These are phyloP conservation scores for Populus euphratica DNA, from an alignment of 345 rosid genomes.

Conservation along the genomic window DNA sequence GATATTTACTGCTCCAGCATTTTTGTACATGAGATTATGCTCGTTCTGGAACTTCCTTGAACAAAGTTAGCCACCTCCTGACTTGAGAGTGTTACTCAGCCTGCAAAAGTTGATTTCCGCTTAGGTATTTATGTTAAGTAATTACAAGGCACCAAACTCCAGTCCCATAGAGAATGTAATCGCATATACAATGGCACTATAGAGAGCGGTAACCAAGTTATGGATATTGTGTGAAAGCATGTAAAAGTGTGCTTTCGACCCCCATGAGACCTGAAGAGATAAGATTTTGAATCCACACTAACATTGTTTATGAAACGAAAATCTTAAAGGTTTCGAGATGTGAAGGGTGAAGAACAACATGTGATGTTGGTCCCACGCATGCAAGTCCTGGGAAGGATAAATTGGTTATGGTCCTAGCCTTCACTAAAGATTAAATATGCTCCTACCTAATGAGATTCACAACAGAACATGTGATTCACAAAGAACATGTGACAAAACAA, in stretches of 20 bases:
- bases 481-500: not conserved
- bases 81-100: constrained; percentile 58
- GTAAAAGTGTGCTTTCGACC: not conserved
- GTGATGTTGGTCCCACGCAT: not conserved
- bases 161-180: not conserved
- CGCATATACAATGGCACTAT: not conserved
- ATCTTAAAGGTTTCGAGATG: not conserved
- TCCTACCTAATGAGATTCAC: not conserved
- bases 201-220: not conserved
- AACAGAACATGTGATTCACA: not conserved
- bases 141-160: not conserved
- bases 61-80: constrained; percentile 39
- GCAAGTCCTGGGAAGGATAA: not conserved
- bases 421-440: not conserved
- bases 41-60: not conserved
- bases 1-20: not conserved
- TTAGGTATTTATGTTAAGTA: not conserved
- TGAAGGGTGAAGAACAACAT: not conserved
- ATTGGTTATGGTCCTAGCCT: not conserved
- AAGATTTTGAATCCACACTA: no score
- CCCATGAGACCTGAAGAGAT: not conserved
- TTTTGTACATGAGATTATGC: not conserved
- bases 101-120: constrained; percentile 28
- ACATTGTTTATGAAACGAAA: not conserved
- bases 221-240: not conserved